Base-by-base conservation (phyloP, 2,329 filamentous ascomycete species). In the Penicillium sp. region DNA sequence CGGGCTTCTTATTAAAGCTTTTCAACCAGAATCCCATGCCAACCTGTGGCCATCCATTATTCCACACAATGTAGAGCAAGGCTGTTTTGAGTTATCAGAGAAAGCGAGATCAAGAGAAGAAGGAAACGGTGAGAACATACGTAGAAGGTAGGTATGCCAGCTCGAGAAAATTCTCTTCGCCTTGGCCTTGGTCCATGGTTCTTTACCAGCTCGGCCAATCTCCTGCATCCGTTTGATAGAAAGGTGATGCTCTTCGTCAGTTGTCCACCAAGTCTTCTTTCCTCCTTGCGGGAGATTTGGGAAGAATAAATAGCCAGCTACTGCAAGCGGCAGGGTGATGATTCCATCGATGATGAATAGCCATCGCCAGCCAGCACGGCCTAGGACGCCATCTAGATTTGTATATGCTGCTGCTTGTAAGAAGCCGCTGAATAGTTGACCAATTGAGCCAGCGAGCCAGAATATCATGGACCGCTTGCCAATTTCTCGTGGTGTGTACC, bases 311-410 rank as follows among this genome's bases (percentile, higher is more conserved):
- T 68, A 68, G 38, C 70, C 70, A 30, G 67, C 57, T 6, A 68
- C 6, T 3, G 68, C 68, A 22, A 71, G 66, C 0, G 68, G 70
- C 5, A 73, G 57, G 0, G 68, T 72, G 37, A 69, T 68, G 38
- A 71, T 67, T 1, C 65, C 67, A 19, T 69, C 68, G 26, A 73
- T 70, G 19, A 73, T 66, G 16, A 73, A 73, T 4, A 73, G 64
- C 70, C 70, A 73, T 35, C 67, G 62, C 70, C 70, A 73, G 7
- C 70, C 69, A 13, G 69, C 65, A 4, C 62, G 62, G 10, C 69
- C 69, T 16, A 64, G 48, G 3, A 63, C 65, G 2, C 67, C 70
- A 16, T 72, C 61, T 16, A 73, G 53, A n/a, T 67, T 65, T 68
- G 68, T 48, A 22, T 48, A 48, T 14, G 25, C 45, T 10, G 45